Base-by-base conservation (phyloP, 805 yeast genomes). In the Kodamaea jinghongensis region DNA sequence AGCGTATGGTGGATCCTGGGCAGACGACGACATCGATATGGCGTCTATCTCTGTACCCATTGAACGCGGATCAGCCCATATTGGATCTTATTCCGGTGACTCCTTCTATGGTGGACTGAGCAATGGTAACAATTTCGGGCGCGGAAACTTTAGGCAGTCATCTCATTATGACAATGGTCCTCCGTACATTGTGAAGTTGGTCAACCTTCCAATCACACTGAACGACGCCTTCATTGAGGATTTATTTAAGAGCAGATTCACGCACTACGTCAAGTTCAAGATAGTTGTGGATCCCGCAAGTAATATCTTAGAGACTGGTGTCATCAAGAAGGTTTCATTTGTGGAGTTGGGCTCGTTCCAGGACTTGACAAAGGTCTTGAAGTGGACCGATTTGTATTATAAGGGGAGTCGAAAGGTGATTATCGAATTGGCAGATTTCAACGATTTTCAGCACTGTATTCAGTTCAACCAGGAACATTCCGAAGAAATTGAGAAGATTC, bases 121-220 rank as follows among this genome's bases (percentile, higher is more conserved):
- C 20, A 20, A 22, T 17, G 22, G 31, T 14, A 33, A 41, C 27
- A 41, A 41, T 4, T 34, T 17, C 28, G 39, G 43, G 4, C 44
- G 44, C 20, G 41, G 44, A 9, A 44, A 45, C 13, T 35, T 37
- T 28, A 17, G 52, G 39, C 40, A 38, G 35, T 33, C 47, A 3
- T 29, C 36, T 28, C 26, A 52, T 30, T 39, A 34, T 22, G 42
- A 39, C 31, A 33, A 42, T 28, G 67, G 71, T 0, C 84, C 86
- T 1, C 90, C 90, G 2, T 83, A 70, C 54, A 82, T 83, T 41
- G 76, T 77, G 32, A 83, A 82, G 54, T 67, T 85, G 39, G 57
- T 76, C 5, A 78, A 80, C 44, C 57, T 85, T 27, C 86, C 89
- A 0, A 65, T 75, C 2, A 70, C 70, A 15, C 71, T 80, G 27